Conservation (phyloP, 2,329 filamentous ascomycete genomes). For the Phialophora tarda region DNA sequence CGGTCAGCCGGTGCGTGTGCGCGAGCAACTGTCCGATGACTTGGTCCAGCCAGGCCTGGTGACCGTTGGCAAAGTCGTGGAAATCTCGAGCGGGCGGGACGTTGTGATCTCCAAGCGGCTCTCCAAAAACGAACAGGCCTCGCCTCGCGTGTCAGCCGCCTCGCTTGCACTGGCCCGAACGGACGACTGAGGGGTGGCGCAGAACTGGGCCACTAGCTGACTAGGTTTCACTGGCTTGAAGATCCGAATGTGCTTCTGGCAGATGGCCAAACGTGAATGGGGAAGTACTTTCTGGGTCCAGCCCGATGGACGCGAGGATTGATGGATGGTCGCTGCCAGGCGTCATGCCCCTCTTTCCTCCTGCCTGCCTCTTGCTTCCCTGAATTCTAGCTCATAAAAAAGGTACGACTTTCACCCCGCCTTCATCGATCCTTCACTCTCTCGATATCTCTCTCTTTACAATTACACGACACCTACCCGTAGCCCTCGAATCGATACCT, state of each 20-base stretch:
- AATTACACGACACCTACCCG: background rate
- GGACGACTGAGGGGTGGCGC: constrained; percentile 10
- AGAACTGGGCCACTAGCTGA: background rate
- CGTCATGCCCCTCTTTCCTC: constrained; percentile 3
- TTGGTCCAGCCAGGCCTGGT: constrained; percentile 8
- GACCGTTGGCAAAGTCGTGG: constrained; percentile 2
- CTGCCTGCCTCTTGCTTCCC: background rate
- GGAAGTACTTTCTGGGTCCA: background rate
- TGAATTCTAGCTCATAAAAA: constrained; percentile 3
- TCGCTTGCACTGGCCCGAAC: constrained; percentile 27
- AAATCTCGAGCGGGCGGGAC: constrained; percentile 10
- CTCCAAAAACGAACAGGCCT: constrained; percentile 4
- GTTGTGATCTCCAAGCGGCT: constrained; percentile 9
- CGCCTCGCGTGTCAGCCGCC: constrained; percentile 8
- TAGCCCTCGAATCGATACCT: background rate
- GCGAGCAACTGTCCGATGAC: background rate
- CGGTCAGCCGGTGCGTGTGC: background rate
- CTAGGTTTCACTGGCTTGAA: background rate
- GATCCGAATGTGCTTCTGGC: constrained; percentile 6
- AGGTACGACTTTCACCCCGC: constrained; percentile 11
- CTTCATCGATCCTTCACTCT: background rate
- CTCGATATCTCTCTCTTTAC: background rate
- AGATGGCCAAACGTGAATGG: constrained; percentile 5
- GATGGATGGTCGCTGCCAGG: background rate
- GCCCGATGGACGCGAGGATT: background rate